Base-by-base conservation (phyloP, 768 basidiomycete genomes). In the Rhodocollybia butyracea region DNA sequence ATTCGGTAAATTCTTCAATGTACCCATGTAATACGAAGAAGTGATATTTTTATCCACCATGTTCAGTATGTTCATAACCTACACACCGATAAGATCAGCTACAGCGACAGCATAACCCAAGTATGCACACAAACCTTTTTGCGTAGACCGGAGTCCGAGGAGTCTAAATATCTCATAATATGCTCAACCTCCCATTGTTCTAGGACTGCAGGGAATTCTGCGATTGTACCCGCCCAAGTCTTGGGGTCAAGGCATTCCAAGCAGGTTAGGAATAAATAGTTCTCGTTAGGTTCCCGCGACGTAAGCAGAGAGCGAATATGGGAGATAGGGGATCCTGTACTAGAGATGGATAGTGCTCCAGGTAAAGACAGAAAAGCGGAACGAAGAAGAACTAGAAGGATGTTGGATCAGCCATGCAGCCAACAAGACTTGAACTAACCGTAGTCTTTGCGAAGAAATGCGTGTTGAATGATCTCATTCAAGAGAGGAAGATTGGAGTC, bases 111-210 rank as follows among this genome's bases (percentile, higher is more conserved):
- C 5, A 29, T 22, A 22, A 19, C 2, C 38, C 12, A 50, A 11
- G 42, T 48, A 46, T 19, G 5, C 5, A 13, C n/a, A 54, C 75
- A 54, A 61, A 87, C 91, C 75, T 76, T 85, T 50, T 67, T 75
- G 54, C 88, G 77, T 38, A 90, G 79, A 27, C 75, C 62, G 8
- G 64, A 58, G 64, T 93, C 91, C 1, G 75, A 67, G 2, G 81
- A 83, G 56, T 85, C 79, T 26, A 93, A 70, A 15, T 88, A 68
- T 56, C 76, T 78, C 83, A 93, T 88, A 21, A 92, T 73, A 31
- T 74, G 73, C 48, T 85, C 85, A 36, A 93, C 89, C 51, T 92
- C 90, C 77, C 79, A 80, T 52, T 74, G 81, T n/a, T 89, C 85
- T 43, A 92, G 67, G 8, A 82, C 69, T 1, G 83, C 72, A 32